These are phyloP conservation scores for Aspergillus wentii DNA, from an alignment of 495 filamentous ascomycete genomes.

Conservation along the genomic window DNA sequence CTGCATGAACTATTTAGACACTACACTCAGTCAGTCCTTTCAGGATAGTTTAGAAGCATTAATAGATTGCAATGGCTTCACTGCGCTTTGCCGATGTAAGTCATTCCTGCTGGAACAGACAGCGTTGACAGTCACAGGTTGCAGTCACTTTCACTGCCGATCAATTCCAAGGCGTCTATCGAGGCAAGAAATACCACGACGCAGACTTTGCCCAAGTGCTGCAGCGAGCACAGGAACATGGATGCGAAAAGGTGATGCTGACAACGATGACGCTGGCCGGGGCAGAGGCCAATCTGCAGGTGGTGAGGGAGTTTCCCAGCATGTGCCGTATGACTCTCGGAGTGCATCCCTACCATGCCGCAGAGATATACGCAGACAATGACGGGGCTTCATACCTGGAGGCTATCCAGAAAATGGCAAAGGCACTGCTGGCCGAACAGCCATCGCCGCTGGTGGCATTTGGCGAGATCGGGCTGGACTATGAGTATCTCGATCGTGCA, in stretches of 20 bases:
- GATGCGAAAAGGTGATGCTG: slow-evolving; percentile 20
- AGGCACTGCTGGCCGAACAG: slow-evolving; percentile 7
- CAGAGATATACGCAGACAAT: slow-evolving; percentile 15
- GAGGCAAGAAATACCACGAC: slow-evolving; percentile 25
- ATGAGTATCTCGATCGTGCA: slow-evolving; percentile 22
- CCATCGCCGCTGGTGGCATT: slow-evolving; percentile 22
- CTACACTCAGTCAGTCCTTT: no score
- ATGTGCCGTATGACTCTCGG: slow-evolving; percentile 29
- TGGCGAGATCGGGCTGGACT: slow-evolving; percentile 28
- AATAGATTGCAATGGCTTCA: no score
- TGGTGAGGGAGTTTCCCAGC: slow-evolving; percentile 12
- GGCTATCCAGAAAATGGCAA: slow-evolving; percentile 5
- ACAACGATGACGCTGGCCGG: slow-evolving; percentile 22
- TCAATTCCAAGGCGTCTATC: slow-evolving; percentile 28
- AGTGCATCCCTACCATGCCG: slow-evolving; percentile 25
- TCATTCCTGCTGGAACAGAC: background rate
- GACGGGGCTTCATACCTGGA: slow-evolving; percentile 8
- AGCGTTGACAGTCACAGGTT: slow-evolving; percentile 10
- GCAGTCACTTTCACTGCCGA: slow-evolving; percentile 28
- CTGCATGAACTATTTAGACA: no score
- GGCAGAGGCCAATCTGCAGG: slow-evolving; percentile 13
- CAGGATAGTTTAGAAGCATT: no score
- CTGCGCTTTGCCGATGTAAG: slow-evolving; percentile 8
- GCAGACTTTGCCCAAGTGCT: slow-evolving; percentile 20
- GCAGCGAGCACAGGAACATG: slow-evolving; percentile 16